These are phyloP conservation scores for Aschersonia sp. DNA, from an alignment of 2,329 filamentous ascomycete genomes.

Conservation along the genomic window DNA sequence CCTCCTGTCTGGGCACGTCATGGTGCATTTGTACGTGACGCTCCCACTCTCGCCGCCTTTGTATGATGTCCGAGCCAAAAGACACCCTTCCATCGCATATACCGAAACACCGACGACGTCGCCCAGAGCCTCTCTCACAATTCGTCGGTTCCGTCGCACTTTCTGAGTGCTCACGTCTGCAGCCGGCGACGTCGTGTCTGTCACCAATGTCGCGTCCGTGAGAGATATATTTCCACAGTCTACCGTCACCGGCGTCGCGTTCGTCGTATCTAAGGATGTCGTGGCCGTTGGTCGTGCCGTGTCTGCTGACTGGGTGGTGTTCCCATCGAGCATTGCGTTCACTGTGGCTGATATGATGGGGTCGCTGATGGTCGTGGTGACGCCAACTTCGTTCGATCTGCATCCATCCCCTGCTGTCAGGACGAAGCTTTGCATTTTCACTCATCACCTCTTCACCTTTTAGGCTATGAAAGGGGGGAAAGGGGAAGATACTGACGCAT, in stretches of 20 bases:
- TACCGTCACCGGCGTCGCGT: not conserved
- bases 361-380: slow-evolving; percentile 3
- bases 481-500: not conserved
- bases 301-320: not conserved
- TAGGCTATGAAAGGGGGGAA: too few relatives aligned
- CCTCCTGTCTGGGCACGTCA: slow-evolving; percentile 2
- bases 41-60: not conserved
- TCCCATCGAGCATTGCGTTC: not conserved
- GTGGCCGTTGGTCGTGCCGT: not conserved
- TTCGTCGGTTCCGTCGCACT: not conserved
- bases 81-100: slow-evolving; percentile 5
- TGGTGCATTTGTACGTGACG: slow-evolving; percentile 1
- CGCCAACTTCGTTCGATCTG: slow-evolving; percentile 3
- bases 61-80: slow-evolving; percentile 5
- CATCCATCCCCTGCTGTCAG: not conserved
- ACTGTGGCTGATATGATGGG: not conserved
- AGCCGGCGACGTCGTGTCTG: not conserved
- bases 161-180: not conserved
- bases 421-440: not conserved
- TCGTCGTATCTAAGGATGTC: not conserved
- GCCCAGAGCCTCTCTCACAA: not conserved
- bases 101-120: slow-evolving; percentile 3
- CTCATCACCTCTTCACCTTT: not conserved
- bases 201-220: slow-evolving; percentile 1
- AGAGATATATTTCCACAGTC: slow-evolving; percentile 1